Evolutionary conservation across 305 asterid species (phyloP).

Genomic region (Plantago rigida): DNA sequence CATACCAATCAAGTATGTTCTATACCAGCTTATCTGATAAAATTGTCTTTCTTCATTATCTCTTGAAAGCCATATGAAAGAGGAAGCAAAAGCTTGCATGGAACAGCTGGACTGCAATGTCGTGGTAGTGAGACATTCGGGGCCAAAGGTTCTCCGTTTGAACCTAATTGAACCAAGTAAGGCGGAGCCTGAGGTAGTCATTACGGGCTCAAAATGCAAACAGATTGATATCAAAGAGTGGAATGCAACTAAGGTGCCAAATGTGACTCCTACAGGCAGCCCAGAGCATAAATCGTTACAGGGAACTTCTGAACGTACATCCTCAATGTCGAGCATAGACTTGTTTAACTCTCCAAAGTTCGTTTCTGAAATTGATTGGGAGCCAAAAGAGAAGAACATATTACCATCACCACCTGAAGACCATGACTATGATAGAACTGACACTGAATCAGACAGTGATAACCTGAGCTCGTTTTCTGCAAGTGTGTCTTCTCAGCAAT

Average conservation of each 20-base stretch:
- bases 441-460: conserved; percentile 53
- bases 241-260: conserved; percentile 52
- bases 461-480: conserved; percentile 48
- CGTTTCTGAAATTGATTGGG: conserved; percentile 47
- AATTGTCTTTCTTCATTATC: conserved; percentile 2
- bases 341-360: conserved; percentile 37
- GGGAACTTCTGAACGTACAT: conserved; percentile 32
- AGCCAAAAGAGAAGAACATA: conserved; percentile 36
- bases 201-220: conserved; percentile 22
- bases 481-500: conserved; percentile 45
- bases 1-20: not conserved
- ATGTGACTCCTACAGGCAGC: conserved; percentile 78
- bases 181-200: conserved; percentile 23
- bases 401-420: conserved; percentile 24
- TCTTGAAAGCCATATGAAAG: conserved; percentile 48
- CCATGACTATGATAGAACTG: conserved; percentile 35
- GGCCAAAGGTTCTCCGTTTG: conserved; percentile 64
- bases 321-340: conserved; percentile 56
- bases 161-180: conserved; percentile 48
- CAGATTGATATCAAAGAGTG: conserved; percentile 25
- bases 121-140: conserved; percentile 50
- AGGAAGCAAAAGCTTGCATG: conserved; percentile 57
- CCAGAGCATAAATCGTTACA: conserved; percentile 45
- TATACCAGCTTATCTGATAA: no score
- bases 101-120: conserved; percentile 74